Base-by-base conservation (phyloP, 2,329 filamentous ascomycete genomes). In the Curvularia lunata region DNA sequence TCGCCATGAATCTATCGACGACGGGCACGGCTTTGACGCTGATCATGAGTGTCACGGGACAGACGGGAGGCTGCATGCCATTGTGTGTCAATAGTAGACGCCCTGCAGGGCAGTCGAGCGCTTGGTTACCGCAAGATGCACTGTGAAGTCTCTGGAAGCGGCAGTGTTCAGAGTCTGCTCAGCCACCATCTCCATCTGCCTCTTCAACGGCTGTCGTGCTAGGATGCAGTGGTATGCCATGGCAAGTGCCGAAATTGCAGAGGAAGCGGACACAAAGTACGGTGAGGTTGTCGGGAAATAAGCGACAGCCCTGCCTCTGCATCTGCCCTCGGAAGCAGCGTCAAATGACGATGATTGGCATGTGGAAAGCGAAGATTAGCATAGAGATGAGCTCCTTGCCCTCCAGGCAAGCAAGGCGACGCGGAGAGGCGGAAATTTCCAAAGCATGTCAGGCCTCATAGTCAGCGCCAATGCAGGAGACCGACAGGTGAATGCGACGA, bases 31-130 rank as follows among this genome's bases (percentile, higher is more conserved):
- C 63, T 74, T 71, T 68, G 67, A 66, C 58, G 65, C 63, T 63
- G 61, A 59, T 54, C 62, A 65, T 70, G 47, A 60, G 60, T 61
- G 65, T 75, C 70, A 74, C 67, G 71, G 68, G 66, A 60, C 65
- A 52, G 48, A 58, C 73, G 73, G 73, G 73, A 76, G 73, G 73
- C 73, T 75, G 74, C 74, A 76, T 63, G 54, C 52, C 59, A 52
- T 64, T 70, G 70, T 69, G 61, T 54, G 66, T 69, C 67, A 56
- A 70, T 58, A 68, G 56, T 65, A 65, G 66, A 69, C 63, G 68
- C 65, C 58, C 67, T 72, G 71, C 68, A 72, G 68, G 49, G 57
- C 58, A 64, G 63, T 62, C 67, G 66, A 65, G 54, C 56, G 66
- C 70, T 68, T 67, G 66, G 71, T 75, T 67, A 73, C 67, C 62